A percentile compares a stretch with the other conserved stretches of the same genome.
Evolutionary conservation across 108 stramenopile species (phyloP).

Genomic region (Cyclotella atomus): DNA sequence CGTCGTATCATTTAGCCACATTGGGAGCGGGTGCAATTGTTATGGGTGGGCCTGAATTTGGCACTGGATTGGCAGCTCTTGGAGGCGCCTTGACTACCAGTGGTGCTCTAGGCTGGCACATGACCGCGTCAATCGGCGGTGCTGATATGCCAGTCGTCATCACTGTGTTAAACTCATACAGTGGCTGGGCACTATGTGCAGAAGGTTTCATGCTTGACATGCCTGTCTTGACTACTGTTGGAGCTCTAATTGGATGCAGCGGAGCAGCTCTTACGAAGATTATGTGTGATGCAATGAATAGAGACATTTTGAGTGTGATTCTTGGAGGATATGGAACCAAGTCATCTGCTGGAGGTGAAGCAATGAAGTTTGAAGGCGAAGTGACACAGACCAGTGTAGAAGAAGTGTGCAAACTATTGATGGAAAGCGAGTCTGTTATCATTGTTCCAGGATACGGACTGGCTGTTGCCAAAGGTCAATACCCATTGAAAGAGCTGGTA

Average conservation of each 20-base stretch:
- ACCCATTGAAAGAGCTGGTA: conserved; percentile 95
- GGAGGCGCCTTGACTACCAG: conserved; percentile 84
- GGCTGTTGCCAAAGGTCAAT: conserved; percentile 96
- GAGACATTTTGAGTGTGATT: conserved; percentile 95
- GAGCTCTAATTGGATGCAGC: conserved; percentile 98
- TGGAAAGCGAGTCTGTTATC: conserved; percentile 87
- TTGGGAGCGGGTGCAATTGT: conserved; percentile 88
- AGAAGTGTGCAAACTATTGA: conserved; percentile 82
- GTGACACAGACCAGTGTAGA: conserved; percentile 87
- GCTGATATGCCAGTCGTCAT: conserved; percentile 99
- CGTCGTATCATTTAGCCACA: conserved; percentile 49
- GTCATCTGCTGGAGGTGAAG: conserved; percentile 85
- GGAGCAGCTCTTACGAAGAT: conserved; percentile 98
- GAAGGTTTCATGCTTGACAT: conserved; percentile 99
- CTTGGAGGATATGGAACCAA: conserved; percentile 95
- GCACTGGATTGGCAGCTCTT: conserved; percentile 79
- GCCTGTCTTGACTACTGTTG: conserved; percentile 97
- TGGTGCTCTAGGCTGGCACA: conserved; percentile 93
- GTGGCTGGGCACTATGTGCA: conserved; percentile 95
- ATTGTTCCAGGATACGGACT: conserved; percentile 99
- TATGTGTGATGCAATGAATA: conserved; percentile 99
- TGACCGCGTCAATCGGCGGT: conserved; percentile 97
- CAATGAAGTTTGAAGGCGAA: conserved; percentile 93
- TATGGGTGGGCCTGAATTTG: conserved; percentile 79
- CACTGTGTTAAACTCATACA: conserved; percentile 97